A percentile compares a stretch with the other conserved stretches of the same genome.
These are phyloP conservation scores for Neofusicoccum laricinum DNA, from an alignment of 2,329 filamentous ascomycete species.

Conservation along the genomic window DNA sequence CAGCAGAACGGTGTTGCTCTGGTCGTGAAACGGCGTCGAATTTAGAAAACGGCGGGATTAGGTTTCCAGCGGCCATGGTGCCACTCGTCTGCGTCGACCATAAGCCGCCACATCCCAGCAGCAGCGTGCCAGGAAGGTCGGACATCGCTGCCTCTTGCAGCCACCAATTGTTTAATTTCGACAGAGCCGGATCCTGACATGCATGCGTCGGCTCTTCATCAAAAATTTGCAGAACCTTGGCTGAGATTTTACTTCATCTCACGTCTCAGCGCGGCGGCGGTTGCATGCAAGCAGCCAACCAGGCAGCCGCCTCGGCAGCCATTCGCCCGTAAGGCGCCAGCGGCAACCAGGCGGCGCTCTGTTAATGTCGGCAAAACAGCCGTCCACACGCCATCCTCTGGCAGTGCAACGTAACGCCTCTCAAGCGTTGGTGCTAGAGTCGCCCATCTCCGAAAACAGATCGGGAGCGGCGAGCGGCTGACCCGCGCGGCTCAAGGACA, in stretches of 20 bases:
- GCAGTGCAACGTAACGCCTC: conserved; percentile 4
- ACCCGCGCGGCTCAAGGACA: background rate
- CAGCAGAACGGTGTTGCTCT: background rate
- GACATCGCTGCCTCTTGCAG: background rate
- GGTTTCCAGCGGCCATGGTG: background rate
- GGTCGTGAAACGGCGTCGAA: background rate
- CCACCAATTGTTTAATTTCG: background rate
- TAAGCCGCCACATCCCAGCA: background rate
- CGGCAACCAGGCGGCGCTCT: background rate
- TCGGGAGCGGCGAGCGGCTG: background rate
- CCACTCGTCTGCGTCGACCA: background rate
- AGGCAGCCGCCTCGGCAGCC: background rate
- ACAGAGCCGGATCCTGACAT: background rate
- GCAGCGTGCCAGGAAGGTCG: background rate
- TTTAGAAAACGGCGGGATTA: conserved; percentile 10
- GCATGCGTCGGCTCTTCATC: background rate
- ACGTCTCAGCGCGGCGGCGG: background rate
- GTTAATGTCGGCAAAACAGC: background rate
- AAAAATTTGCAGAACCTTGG: background rate
- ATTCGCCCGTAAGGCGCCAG: background rate
- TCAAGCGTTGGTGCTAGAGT: background rate
- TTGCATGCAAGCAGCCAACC: background rate
- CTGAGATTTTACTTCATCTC: conserved; percentile 9
- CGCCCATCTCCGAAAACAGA: conserved; percentile 12
- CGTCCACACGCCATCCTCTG: background rate